Percentiles rank a stretch among this genome's conserved stretches.
Evolutionary conservation across 2,329 filamentous ascomycete genomes (phyloP).

Genomic region (Sporothrix phasma): DNA sequence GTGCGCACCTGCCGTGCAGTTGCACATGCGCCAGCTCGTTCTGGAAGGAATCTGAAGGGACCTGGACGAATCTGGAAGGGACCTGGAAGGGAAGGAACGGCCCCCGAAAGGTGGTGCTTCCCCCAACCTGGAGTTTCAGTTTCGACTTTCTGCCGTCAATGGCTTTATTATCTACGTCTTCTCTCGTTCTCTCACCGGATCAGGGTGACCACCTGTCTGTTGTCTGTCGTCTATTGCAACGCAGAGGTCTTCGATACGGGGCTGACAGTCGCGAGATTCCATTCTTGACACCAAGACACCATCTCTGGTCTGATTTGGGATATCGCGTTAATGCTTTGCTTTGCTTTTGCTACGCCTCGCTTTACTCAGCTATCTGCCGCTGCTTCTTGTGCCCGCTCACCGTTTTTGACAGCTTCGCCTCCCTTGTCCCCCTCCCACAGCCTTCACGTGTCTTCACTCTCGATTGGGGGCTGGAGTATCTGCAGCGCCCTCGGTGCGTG

Average conservation of each 20-base stretch:
- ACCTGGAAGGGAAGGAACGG: background rate
- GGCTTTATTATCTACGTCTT: background rate
- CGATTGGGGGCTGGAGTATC: slow-evolving; percentile 50
- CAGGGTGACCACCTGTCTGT: background rate
- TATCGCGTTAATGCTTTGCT: background rate
- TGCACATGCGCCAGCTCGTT: background rate
- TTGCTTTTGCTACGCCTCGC: background rate
- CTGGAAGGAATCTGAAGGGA: background rate
- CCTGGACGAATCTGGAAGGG: too few species aligned
- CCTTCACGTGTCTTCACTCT: slow-evolving; percentile 11
- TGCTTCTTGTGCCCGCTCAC: background rate
- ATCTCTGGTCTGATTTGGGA: slow-evolving; percentile 2
- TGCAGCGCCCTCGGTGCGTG: slow-evolving; percentile 65
- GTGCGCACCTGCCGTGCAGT: background rate
- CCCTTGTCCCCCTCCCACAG: background rate
- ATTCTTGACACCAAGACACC: background rate
- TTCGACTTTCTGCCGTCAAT: background rate
- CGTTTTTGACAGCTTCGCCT: background rate
- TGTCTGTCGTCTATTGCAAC: too few species aligned
- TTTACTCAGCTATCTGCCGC: background rate
- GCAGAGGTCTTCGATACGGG: too few species aligned
- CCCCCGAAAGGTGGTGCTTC: background rate
- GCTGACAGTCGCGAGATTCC: too few species aligned
- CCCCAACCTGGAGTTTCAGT: too few species aligned
- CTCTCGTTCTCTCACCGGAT: background rate